These are phyloP conservation scores for Penstemon newberryi DNA, from an alignment of 257 asterid species.

Conservation along the genomic window DNA sequence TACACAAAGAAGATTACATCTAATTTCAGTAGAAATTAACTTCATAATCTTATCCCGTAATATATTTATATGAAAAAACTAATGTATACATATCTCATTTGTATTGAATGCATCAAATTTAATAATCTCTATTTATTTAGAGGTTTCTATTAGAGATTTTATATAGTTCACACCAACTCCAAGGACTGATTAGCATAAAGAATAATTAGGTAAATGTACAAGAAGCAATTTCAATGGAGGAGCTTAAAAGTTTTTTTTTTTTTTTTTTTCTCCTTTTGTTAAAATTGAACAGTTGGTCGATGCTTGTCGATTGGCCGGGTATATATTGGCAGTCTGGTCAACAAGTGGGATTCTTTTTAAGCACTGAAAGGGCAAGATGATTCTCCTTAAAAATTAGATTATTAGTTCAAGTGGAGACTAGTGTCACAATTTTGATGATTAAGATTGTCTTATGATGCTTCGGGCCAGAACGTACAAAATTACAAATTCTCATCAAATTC, in stretches of 20 bases:
- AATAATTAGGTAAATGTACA: not conserved
- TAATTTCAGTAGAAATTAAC: too few species aligned
- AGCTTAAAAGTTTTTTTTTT: slow-evolving; percentile 22
- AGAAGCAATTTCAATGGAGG: slow-evolving; percentile 26
- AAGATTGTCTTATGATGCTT: slow-evolving; percentile 5
- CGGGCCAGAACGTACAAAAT: not conserved
- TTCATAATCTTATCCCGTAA: too few species aligned
- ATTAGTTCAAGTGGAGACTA: slow-evolving; percentile 26
- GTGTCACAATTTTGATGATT: slow-evolving; percentile 24
- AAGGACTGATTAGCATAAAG: not conserved
- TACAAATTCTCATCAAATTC: not conserved
- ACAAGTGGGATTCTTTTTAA: not conserved
- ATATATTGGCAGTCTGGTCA: not conserved
- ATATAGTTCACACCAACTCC: slow-evolving; percentile 2
- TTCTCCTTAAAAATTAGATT: slow-evolving; percentile 12
- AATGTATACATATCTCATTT: too few species aligned
- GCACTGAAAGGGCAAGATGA: slow-evolving; percentile 15
- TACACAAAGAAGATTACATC: too few species aligned
- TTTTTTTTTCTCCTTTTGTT: too few species aligned
- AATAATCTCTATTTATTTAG: too few species aligned
- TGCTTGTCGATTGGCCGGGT: slow-evolving; percentile 1
- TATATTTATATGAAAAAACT: too few species aligned
- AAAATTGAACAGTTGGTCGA: not conserved
- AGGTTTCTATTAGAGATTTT: not conserved
- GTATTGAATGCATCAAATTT: too few species aligned